Percentiles rank a stretch among this genome's conserved stretches.
phyloP scores from a whole-genome alignment of 208 protist genomes.

The Acanthamoeba castellanii region DNA sequence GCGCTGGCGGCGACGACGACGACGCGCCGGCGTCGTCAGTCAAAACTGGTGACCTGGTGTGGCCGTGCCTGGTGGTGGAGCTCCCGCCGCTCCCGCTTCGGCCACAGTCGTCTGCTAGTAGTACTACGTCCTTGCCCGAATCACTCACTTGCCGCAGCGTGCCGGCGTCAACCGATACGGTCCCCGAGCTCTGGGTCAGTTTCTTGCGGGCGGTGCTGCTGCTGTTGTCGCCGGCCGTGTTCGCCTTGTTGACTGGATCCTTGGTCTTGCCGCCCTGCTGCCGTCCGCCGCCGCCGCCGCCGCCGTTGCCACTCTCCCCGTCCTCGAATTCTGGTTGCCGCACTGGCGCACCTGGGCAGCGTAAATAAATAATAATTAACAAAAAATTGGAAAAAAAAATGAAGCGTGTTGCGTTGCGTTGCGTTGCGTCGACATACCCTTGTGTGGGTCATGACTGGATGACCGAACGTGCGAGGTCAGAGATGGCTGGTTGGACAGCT shows the following conservation, averaged over 20 bases:
- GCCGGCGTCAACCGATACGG: neutral
- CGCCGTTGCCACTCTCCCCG: neutral
- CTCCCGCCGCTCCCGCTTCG: neutral
- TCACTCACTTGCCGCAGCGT: neutral
- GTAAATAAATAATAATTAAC: too few relatives aligned
- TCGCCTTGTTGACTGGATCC: neutral
- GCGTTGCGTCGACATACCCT: neutral
- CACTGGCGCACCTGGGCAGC: conserved; percentile 51
- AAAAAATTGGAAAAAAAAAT: neutral
- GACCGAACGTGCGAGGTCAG: neutral
- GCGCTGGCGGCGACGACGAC: too few relatives aligned
- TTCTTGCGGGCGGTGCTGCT: neutral
- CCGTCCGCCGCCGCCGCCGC: neutral
- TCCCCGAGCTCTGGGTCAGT: conserved; percentile 26
- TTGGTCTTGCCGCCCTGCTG: neutral
- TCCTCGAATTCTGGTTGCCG: conserved; percentile 26
- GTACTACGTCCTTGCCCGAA: neutral
- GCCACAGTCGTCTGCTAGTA: neutral
- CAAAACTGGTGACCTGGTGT: neutral
- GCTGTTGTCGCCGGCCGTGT: neutral
- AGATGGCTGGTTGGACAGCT: neutral
- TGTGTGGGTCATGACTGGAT: conserved; percentile 25
- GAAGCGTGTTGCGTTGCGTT: too few relatives aligned
- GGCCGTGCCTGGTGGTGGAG: too few relatives aligned
- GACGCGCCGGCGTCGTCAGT: too few relatives aligned